Evolutionary conservation across 2,329 filamentous ascomycete species (phyloP), one percentile per base, ranked within the genome.

Genomic region (Clathrospora elynae): DNA sequence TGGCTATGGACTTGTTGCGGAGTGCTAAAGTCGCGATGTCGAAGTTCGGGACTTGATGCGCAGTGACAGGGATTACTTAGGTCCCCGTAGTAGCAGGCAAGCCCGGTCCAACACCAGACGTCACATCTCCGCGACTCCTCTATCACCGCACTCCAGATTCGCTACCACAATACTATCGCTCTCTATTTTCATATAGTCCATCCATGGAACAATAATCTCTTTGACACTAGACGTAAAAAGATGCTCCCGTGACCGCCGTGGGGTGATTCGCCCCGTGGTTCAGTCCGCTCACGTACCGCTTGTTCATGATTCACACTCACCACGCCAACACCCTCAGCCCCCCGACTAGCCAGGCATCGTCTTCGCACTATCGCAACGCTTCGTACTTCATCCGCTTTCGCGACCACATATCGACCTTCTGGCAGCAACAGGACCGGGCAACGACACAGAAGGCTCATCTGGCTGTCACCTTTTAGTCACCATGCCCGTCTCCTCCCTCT

Each of bases 401-500:
- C 24, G 18, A 43, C 35, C 28, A 19, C 0, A 30, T 25, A 10
- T 24, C 17, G 17, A 32, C 13, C n/a, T n/a, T n/a, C n/a, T n/a
- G n/a, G n/a, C n/a, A n/a, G n/a, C n/a, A n/a, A n/a, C n/a, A n/a
- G n/a, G n/a, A n/a, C n/a, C n/a, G n/a, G n/a, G n/a, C n/a, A n/a
- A n/a, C n/a, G n/a, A n/a, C n/a, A n/a, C n/a, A n/a, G n/a, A n/a
- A n/a, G n/a, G n/a, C n/a, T n/a, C n/a, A n/a, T n/a, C n/a, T n/a
- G n/a, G n/a, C n/a, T 8, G 10, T 6, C 18, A 3, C 29, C 16
- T 22, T 16, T 8, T 16, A 6, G n/a, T 26, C 26, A 59, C 25
- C 28, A 71, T 70, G 67, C 63, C 64, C n/a, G 68, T 63, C 34
- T 46, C 63, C 22, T 64, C 62, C 33, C 68, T 76, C 26, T 61